Conservation (phyloP, 139 green algal genomes). For the Chlorella ohadii region DNA sequence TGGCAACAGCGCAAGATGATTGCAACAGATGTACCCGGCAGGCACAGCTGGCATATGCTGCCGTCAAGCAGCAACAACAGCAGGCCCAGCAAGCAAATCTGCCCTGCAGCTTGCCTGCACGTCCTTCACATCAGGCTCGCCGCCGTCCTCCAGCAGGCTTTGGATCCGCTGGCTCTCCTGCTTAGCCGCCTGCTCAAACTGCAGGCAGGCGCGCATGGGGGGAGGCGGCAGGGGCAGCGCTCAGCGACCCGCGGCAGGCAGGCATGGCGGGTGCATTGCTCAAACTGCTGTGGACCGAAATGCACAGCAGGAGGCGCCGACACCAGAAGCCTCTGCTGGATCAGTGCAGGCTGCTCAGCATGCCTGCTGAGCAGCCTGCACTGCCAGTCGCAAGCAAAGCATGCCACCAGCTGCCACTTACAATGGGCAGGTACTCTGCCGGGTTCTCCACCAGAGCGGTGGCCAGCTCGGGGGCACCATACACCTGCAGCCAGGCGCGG, state of each 20-base stretch:
- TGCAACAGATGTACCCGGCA: no score
- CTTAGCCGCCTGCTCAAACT: slow-evolving; percentile 51
- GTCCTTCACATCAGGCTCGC: slow-evolving; percentile 33
- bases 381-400: no score
- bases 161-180: slow-evolving; percentile 40
- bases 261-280: background rate
- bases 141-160: slow-evolving; percentile 26
- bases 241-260: background rate
- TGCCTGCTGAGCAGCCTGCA: no score
- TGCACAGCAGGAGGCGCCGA: no score
- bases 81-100: background rate
- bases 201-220: slow-evolving; percentile 1
- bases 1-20: no score
- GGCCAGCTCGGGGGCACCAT: slow-evolving; percentile 46
- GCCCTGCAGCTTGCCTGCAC: slow-evolving; percentile 16
- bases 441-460: slow-evolving; percentile 46
- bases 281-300: no score
- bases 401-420: background rate
- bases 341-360: no score
- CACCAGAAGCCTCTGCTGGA: no score
- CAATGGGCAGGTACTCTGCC: slow-evolving; percentile 45
- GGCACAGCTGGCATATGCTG: no score
- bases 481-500: background rate
- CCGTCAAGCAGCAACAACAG: background rate
- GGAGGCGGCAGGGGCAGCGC: background rate